A percentile compares a stretch with the other conserved stretches of the same genome.
These are phyloP conservation scores for Prunella vulgaris DNA, from an alignment of 257 asterid species.

Conservation along the genomic window DNA sequence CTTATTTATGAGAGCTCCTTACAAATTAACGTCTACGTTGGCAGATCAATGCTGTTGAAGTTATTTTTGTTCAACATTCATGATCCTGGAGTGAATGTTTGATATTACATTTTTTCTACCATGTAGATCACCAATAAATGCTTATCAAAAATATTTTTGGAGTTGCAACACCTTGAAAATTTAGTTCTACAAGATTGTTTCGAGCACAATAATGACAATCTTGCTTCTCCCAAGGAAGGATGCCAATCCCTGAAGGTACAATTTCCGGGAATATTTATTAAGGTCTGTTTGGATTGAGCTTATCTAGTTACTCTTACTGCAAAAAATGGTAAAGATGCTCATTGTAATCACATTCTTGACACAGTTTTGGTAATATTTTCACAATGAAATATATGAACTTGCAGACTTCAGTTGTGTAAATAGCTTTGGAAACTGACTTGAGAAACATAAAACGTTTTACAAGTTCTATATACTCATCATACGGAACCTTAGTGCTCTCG, in stretches of 20 bases:
- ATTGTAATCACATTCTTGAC: not conserved
- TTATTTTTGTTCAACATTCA: not conserved
- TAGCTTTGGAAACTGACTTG: not conserved
- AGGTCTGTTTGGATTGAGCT: not conserved
- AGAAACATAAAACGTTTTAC: not conserved
- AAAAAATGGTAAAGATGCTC: not conserved
- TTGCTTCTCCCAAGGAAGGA: constrained; percentile 55
- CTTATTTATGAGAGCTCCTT: not conserved
- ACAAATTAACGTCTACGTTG: not conserved
- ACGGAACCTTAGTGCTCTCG: too few species aligned
- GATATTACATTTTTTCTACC: constrained; percentile 10
- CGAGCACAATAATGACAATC: constrained; percentile 49
- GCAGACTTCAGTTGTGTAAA: too few species aligned
- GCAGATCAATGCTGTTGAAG: not conserved
- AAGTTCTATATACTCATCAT: not conserved
- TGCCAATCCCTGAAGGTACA: constrained; percentile 72
- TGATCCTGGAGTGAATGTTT: constrained; percentile 5
- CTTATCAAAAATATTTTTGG: constrained; percentile 47
- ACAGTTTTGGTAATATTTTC: not conserved
- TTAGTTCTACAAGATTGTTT: constrained; percentile 45
- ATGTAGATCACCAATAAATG: constrained; percentile 67
- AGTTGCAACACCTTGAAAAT: constrained; percentile 69
- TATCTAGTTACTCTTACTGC: too few species aligned
- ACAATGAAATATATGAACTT: too few species aligned
- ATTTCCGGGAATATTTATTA: not conserved